Base-by-base conservation (phyloP, 2,329 filamentous ascomycete species). In the Botryotinia calthae region DNA sequence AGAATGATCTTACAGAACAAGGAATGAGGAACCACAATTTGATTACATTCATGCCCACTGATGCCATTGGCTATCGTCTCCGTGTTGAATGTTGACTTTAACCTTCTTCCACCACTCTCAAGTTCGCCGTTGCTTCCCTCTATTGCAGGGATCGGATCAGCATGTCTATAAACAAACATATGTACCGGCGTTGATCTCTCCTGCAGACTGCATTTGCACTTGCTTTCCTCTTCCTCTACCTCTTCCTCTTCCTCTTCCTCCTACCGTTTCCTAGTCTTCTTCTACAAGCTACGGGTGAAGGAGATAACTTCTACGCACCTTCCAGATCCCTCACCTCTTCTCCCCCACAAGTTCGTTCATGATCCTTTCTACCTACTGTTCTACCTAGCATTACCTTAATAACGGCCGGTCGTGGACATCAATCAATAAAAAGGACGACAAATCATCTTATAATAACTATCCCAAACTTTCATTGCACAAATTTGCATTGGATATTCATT, bases 171-270 rank as follows among this genome's bases (percentile, higher is more conserved):
- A 28, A 69, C 25, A 69, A 31, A 58, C 66, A 69, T 42, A 59
- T 54, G 20, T 59, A 56, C 66, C 66, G 34, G 51, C 46, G 34
- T 67, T 67, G 64, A n/a, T 67, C 42, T 67, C 64, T 67, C 48
- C 64, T 56, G 34, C 46, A 56, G 64, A 42, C 48, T 67, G 64
- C 46, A 40, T 66, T 66, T 66, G 14, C 14, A 37, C 22, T n/a
- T 51, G 48, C 48, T 51, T 51, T 18, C 22, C 34, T 22, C 40
- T 14, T 16, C 12, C 48, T 34, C 31, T n/a, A n/a, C 22, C 34
- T 22, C 40, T 51, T 18, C 22, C 34, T 22, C 40, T 51, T 18
- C 22, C 34, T 22, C 40, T 14, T 16, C 12, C 48, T 34, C 31
- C 22, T 51, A 4, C 51, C 56, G 22, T 48, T 25, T 22, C 31